Conservation (phyloP, 805 yeast genomes). For the Candida cerambycidarum region DNA sequence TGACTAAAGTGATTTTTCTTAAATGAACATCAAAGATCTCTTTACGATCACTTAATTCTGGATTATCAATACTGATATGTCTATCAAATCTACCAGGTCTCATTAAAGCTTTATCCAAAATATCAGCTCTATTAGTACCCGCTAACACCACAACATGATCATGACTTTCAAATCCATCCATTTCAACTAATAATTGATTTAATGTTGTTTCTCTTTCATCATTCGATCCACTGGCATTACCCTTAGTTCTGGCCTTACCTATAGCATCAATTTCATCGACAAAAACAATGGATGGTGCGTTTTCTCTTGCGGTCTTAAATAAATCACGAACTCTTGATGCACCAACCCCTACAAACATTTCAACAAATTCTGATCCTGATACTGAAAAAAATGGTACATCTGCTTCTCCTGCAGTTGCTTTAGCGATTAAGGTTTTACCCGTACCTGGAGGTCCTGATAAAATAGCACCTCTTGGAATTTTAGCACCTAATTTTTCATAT, state of each 20-base stretch:
- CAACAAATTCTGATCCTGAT: conserved; percentile 96
- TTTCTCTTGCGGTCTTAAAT: conserved; percentile 86
- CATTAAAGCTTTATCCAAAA: conserved; percentile 85
- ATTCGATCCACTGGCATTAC: conserved; percentile 75
- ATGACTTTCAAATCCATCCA: conserved; percentile 92
- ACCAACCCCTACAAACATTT: conserved; percentile 99
- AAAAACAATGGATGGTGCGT: conserved; percentile 94
- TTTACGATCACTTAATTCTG: conserved; percentile 93
- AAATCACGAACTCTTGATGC: conserved; percentile 97
- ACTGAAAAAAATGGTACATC: conserved; percentile 96
- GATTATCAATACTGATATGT: conserved; percentile 86
- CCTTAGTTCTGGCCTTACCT: conserved; percentile 84
- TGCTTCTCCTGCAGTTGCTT: conserved; percentile 99
- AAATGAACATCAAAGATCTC: conserved; percentile 89
- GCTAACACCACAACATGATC: conserved; percentile 97
- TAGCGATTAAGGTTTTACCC: conserved; percentile 95
- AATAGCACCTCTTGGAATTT: conserved; percentile 97
- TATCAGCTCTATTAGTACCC: conserved; percentile 95
- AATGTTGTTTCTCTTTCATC: conserved; percentile 97
- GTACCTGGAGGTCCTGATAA: conserved; percentile 99
- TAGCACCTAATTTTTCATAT: conserved; percentile 92
- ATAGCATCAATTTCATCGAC: conserved; percentile 99
- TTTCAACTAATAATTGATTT: conserved; percentile 93
- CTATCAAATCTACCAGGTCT: conserved; percentile 98
- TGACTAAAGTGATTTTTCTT: conserved; percentile 18